Percentiles rank a stretch among this genome's conserved stretches.
Evolutionary conservation across 1,284 basidiomycete genomes (phyloP).

Genomic region (Rhodotorula sp.): DNA sequence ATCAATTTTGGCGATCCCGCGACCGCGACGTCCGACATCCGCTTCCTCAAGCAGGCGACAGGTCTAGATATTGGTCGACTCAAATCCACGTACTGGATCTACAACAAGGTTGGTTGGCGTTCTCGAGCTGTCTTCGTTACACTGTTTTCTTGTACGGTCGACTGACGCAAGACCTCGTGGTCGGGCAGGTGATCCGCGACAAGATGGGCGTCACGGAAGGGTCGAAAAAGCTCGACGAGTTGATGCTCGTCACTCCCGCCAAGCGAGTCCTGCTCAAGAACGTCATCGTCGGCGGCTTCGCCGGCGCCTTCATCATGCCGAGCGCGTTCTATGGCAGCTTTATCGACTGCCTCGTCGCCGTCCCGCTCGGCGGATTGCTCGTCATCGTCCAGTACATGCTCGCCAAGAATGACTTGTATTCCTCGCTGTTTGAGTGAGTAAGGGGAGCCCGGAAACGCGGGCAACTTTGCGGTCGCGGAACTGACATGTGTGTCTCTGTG

Average conservation of each 20-base stretch:
- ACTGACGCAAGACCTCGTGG: conserved; percentile 39
- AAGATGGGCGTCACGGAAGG: conserved; percentile 77
- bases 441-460: too few species aligned
- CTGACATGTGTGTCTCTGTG: background rate
- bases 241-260: conserved; percentile 63
- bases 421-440: conserved; percentile 69
- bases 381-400: conserved; percentile 67
- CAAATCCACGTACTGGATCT: conserved; percentile 69
- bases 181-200: conserved; percentile 53
- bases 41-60: conserved; percentile 71
- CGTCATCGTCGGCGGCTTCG: conserved; percentile 74
- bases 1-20: conserved; percentile 72
- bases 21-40: conserved; percentile 77
- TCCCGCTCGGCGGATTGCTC: conserved; percentile 76
- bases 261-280: conserved; percentile 64
- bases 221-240: conserved; percentile 65
- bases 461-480: background rate
- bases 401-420: conserved; percentile 73
- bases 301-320: conserved; percentile 66
- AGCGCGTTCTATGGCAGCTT: conserved; percentile 68
- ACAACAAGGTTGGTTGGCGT: conserved; percentile 60
- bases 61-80: conserved; percentile 75
- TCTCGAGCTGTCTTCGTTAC: background rate
- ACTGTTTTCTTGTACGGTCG: background rate
- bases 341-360: conserved; percentile 70